Base-by-base conservation (phyloP, 805 yeast species). In the Phaffomyces thermotolerans region DNA sequence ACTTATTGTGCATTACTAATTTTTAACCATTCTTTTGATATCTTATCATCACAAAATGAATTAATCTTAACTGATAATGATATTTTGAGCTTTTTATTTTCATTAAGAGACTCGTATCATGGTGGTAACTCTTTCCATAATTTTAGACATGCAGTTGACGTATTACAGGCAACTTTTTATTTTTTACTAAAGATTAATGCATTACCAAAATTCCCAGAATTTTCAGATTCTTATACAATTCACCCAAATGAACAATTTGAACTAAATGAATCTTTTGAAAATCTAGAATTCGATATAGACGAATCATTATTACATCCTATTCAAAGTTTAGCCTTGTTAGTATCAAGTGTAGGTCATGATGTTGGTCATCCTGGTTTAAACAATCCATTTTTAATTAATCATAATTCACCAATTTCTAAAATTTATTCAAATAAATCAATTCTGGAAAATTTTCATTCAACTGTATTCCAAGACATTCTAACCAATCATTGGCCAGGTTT, bases 311-410 rank as follows among this genome's bases (percentile, higher is more conserved):
- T 57, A 22, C 44, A 57, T 17, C 71, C 65, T 44, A 53, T 59
- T 27, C 82, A 82, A 52, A 69, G 73, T 3, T 64, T 84, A 38
- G 76, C 84, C 2, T 64, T 88, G 24, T 71, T 86, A 30, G 67
- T 90, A 12, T 85, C 96, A 0, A 93, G 96, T 1, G 65, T 90
- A 36, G 98, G 98, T 41, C 99, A 93, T 65, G 99, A 93, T 62
- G 79, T 86, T 29, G 95, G 96, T 20, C 99, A 93, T 63, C 98
- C 98, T 1, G 99, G 98, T 2, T 78, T 89, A n/a, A 88, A 95
- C 13, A 87, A 88, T 61, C 76, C 78, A 32, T 79, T 88, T 51
- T 66, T 91, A 60, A 66, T 69, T 22, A 68, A 75, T 46, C 60
- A 77, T 52, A 60, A 71, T 8, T 73, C 93, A 0, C 87, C 88